Evolutionary conservation across 129 eudicot species (phyloP).

Genomic region (Flaveria sonorensis): DNA sequence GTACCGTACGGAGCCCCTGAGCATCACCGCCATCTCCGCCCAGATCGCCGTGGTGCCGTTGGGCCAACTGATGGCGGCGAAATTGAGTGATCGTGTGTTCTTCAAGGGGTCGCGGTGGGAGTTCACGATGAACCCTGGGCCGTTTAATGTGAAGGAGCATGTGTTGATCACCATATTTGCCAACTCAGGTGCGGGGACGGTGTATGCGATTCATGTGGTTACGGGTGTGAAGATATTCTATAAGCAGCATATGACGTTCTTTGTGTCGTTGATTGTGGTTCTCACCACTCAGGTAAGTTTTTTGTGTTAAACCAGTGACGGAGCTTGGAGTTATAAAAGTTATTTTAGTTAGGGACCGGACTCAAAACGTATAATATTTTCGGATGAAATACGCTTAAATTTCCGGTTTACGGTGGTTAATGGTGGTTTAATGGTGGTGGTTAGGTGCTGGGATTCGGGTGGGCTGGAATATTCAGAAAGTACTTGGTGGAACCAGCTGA

Average conservation of each 20-base stretch:
- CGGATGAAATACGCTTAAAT: too few species aligned
- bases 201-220: slow-evolving; percentile 88
- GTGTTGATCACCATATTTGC: slow-evolving; percentile 91
- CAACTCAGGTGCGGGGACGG: slow-evolving; percentile 88
- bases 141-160: slow-evolving; percentile 92
- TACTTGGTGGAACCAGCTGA: slow-evolving; percentile 93
- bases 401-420: background rate
- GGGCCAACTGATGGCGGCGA: slow-evolving; percentile 94
- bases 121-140: slow-evolving; percentile 90
- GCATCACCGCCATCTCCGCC: slow-evolving; percentile 94
- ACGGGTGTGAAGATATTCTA: slow-evolving; percentile 85
- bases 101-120: slow-evolving; percentile 64
- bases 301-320: background rate
- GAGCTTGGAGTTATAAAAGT: background rate
- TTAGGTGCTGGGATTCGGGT: slow-evolving; percentile 94
- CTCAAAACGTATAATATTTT: too few species aligned
- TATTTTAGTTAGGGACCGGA: too few species aligned
- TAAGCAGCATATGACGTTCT: slow-evolving; percentile 69
- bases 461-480: slow-evolving; percentile 95
- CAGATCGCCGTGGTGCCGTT: slow-evolving; percentile 94
- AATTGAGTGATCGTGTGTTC: slow-evolving; percentile 60
- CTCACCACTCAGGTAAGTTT: slow-evolving; percentile 79
- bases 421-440: slow-evolving; percentile 11
- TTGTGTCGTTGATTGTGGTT: slow-evolving; percentile 74
- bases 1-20: slow-evolving; percentile 88